Conservation (phyloP, 352 stramenopile genomes). For the Labyrinthula sp. region DNA sequence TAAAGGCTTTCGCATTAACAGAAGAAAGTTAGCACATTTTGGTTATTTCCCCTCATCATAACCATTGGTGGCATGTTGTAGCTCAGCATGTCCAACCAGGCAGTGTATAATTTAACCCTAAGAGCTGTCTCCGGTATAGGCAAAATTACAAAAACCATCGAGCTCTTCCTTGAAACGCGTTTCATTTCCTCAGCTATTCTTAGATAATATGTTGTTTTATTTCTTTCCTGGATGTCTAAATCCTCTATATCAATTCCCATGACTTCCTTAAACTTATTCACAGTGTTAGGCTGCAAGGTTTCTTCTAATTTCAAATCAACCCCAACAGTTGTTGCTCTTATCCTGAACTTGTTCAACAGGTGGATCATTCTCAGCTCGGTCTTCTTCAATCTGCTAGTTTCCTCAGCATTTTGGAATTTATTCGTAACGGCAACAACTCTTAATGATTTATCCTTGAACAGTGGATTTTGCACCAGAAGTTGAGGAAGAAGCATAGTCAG, state of each 20-base stretch:
- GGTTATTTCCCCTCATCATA: conserved; percentile 26
- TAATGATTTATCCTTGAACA: conserved; percentile 11
- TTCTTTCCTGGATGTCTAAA: conserved; percentile 7
- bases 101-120: conserved; percentile 17
- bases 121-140: conserved; percentile 17
- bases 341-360: conserved; percentile 28
- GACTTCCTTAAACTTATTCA: conserved; percentile 24
- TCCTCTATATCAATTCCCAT: conserved; percentile 3
- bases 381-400: conserved; percentile 25
- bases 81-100: conserved; percentile 29
- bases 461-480: conserved; percentile 28
- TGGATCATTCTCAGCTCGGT: conserved; percentile 28
- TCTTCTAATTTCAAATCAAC: conserved; percentile 23
- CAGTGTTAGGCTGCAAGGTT: neutral
- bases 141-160: conserved; percentile 29
- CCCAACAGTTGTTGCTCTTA: conserved; percentile 8
- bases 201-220: conserved; percentile 18
- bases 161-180: conserved; percentile 1
- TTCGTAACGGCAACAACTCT: conserved; percentile 29
- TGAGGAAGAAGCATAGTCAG: conserved; percentile 33
- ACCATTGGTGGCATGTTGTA: conserved; percentile 14
- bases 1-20: conserved; percentile 7
- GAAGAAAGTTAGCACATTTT: conserved; percentile 28
- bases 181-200: conserved; percentile 14
- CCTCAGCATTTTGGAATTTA: conserved; percentile 22